These are phyloP conservation scores for Aspergillus transmontanensis DNA, from an alignment of 2,329 filamentous ascomycete species.

Conservation along the genomic window DNA sequence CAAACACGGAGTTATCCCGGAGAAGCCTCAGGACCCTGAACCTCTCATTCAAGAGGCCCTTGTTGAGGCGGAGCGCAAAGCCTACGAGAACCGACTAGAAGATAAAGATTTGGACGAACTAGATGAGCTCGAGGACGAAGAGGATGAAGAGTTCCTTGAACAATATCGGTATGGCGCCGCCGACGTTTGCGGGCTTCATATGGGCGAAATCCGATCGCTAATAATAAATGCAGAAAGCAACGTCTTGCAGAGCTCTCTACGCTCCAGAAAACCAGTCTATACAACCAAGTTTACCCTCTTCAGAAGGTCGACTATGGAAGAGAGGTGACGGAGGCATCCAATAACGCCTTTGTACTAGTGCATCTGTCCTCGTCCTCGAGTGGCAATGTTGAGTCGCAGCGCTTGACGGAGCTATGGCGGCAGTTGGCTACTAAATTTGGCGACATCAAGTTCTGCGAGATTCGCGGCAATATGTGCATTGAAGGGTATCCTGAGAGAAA, in stretches of 20 bases:
- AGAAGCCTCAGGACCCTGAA: constrained; percentile 93
- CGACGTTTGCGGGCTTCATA: not conserved
- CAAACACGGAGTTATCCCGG: constrained; percentile 95
- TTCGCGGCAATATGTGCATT: constrained; percentile 87
- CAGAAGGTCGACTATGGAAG: constrained; percentile 91
- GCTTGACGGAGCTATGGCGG: constrained; percentile 83
- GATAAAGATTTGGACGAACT: constrained; percentile 94
- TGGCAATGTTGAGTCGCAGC: constrained; percentile 80
- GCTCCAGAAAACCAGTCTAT: constrained; percentile 74
- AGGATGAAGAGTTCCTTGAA: constrained; percentile 90
- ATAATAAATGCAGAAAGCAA: constrained; percentile 60
- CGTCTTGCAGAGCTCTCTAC: constrained; percentile 79
- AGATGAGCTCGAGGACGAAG: constrained; percentile 89
- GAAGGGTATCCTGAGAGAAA: constrained; percentile 95
- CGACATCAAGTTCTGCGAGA: constrained; percentile 97
- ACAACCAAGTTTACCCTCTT: constrained; percentile 89
- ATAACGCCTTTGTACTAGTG: constrained; percentile 69
- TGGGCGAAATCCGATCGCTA: not conserved
- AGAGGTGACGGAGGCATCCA: constrained; percentile 89
- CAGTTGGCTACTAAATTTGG: constrained; percentile 82
- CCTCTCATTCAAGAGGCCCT: constrained; percentile 96
- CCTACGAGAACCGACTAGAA: constrained; percentile 89
- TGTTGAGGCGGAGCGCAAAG: constrained; percentile 75
- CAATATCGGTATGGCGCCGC: constrained; percentile 64
- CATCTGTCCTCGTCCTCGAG: constrained; percentile 78